A percentile compares a stretch with the other conserved stretches of the same genome.
Conservation (phyloP, 768 basidiomycete genomes). For the Tulasnella sp. region DNA sequence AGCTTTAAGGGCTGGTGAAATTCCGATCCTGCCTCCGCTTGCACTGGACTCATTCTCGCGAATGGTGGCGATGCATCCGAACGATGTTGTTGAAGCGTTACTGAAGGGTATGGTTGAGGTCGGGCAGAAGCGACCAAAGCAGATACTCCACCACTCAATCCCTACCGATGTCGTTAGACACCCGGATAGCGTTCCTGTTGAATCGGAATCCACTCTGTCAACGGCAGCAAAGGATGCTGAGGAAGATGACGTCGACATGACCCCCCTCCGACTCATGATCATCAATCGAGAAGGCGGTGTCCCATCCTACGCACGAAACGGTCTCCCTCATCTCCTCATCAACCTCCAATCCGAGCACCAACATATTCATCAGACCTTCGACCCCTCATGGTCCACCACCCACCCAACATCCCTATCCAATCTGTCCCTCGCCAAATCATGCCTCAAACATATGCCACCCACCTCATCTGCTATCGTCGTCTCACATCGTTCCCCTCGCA, state of each 20-base stretch:
- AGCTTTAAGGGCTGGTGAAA: constrained; percentile 86
- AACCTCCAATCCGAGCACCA: constrained; percentile 82
- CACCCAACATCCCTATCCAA: constrained; percentile 84
- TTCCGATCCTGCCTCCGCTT: constrained; percentile 89
- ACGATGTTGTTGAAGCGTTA: constrained; percentile 81
- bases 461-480: constrained; percentile 94
- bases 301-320: constrained; percentile 91
- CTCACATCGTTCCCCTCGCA: constrained; percentile 90
- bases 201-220: not conserved
- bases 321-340: constrained; percentile 90
- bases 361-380: constrained; percentile 80
- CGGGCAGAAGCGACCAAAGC: constrained; percentile 17
- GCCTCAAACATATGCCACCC: constrained; percentile 85
- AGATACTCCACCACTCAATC: not conserved
- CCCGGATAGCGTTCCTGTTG: too few species aligned
- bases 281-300: constrained; percentile 95
- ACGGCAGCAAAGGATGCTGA: not conserved
- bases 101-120: constrained; percentile 69
- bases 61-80: constrained; percentile 72
- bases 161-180: not conserved
- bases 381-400: constrained; percentile 57
- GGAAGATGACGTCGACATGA: constrained; percentile 59
- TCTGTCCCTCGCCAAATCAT: constrained; percentile 71
- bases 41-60: constrained; percentile 86
- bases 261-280: constrained; percentile 91